Percentiles rank a stretch among this genome's conserved stretches.
Evolutionary conservation across 805 yeast genomes (phyloP).

Genomic region (Tetrapisispora namnaoensis): DNA sequence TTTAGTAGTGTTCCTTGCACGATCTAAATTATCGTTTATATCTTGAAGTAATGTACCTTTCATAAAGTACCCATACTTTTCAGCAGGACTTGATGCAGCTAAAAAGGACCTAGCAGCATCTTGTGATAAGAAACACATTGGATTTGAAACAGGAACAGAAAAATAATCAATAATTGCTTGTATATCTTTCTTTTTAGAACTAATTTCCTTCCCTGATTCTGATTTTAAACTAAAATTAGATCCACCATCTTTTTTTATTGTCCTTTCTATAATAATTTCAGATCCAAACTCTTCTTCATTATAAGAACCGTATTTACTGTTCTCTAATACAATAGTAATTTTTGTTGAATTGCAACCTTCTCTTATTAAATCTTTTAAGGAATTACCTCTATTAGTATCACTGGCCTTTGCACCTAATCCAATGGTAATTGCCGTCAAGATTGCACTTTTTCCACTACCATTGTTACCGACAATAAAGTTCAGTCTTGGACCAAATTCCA

Average conservation of each 20-base stretch:
- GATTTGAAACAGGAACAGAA: slow-evolving; percentile 76
- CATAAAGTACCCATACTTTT: slow-evolving; percentile 70
- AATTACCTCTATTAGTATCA: slow-evolving; percentile 75
- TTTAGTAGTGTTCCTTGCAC: slow-evolving; percentile 29
- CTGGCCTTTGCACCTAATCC: slow-evolving; percentile 85
- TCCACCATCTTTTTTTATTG: slow-evolving; percentile 43
- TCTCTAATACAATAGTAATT: slow-evolving; percentile 53
- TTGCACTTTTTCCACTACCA: slow-evolving; percentile 87
- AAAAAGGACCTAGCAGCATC: slow-evolving; percentile 88
- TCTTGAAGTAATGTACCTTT: slow-evolving; percentile 68
- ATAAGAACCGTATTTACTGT: slow-evolving; percentile 57
- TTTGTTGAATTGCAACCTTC: slow-evolving; percentile 67
- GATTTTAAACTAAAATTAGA: slow-evolving; percentile 47
- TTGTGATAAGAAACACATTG: slow-evolving; percentile 86
- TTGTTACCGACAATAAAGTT: slow-evolving; percentile 85
- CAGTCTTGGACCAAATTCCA: slow-evolving; percentile 66
- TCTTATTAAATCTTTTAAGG: slow-evolving; percentile 58
- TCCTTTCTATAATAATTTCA: slow-evolving; percentile 60
- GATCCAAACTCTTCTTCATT: slow-evolving; percentile 58
- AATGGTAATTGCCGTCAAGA: slow-evolving; percentile 76
- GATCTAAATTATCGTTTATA: slow-evolving; percentile 44
- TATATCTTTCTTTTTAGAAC: slow-evolving; percentile 54
- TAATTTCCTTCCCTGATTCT: slow-evolving; percentile 41
- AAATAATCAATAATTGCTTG: slow-evolving; percentile 61
- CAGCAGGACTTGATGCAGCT: slow-evolving; percentile 61